phyloP scores from a whole-genome alignment of 148 eudicot species.

The Camellia granthamiana region DNA sequence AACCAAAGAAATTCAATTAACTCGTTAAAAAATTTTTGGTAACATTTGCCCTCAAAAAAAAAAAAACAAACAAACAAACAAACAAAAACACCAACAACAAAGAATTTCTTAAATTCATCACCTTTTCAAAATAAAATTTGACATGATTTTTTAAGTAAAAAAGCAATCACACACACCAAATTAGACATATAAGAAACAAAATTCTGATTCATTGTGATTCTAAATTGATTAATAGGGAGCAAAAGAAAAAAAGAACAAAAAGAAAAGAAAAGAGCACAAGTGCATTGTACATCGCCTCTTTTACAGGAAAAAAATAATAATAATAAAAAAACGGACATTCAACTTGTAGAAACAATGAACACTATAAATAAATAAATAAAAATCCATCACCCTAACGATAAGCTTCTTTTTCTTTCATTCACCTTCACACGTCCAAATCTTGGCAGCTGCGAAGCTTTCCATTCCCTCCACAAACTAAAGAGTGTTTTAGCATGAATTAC shows the following conservation, averaged over 20 bases:
- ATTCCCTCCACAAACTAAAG: no score
- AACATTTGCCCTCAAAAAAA: neutral
- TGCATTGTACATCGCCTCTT: neutral
- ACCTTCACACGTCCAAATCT: no score
- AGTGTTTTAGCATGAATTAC: no score
- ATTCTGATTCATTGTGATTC: no score
- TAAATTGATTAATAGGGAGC: no score
- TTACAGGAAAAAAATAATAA: neutral
- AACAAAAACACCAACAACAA: neutral
- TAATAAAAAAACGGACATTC: neutral
- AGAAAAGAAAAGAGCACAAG: neutral
- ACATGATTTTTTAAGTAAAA: neutral
- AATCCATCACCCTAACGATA: no score
- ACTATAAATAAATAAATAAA: no score
- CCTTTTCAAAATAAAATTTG: neutral
- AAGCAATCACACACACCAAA: neutral
- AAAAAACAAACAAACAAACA: neutral
- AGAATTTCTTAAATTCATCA: neutral
- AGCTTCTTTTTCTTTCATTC: no score
- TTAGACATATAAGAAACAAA: neutral
- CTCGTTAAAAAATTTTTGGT: neutral
- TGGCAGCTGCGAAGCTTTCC: no score
- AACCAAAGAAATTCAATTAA: no score
- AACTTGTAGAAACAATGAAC: no score
- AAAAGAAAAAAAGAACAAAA: neutral